phyloP scores from a whole-genome alignment of 2,329 filamentous ascomycete species.

The Stagonosporopsis cucurbitacearum region DNA sequence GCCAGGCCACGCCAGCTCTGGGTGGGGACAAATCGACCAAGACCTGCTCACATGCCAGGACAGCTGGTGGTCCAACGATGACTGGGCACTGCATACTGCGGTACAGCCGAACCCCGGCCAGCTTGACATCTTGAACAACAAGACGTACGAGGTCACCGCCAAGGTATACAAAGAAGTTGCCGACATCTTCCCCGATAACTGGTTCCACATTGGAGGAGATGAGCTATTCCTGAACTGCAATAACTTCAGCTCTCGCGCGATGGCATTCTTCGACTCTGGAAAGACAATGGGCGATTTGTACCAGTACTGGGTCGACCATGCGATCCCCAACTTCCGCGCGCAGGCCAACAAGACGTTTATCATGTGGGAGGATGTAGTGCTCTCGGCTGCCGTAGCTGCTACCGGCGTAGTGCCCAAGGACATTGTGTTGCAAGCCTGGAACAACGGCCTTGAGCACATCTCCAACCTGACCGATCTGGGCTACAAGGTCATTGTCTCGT shows the following conservation, averaged over 20 bases:
- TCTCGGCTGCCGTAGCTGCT: conserved; percentile 51
- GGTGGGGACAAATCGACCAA: conserved; percentile 64
- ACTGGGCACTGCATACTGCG: conserved; percentile 61
- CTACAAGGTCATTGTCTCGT: conserved; percentile 64
- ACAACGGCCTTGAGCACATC: conserved; percentile 60
- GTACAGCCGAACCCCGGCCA: conserved; percentile 64
- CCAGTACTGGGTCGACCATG: conserved; percentile 62
- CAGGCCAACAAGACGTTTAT: conserved; percentile 58
- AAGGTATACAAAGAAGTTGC: conserved; percentile 63
- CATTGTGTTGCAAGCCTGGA: conserved; percentile 63
- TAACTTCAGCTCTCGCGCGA: conserved; percentile 61
- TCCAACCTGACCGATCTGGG: conserved; percentile 58
- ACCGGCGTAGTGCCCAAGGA: conserved; percentile 58
- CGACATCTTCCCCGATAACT: conserved; percentile 58
- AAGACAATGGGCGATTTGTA: conserved; percentile 60
- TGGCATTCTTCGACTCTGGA: conserved; percentile 59
- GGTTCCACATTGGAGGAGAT: conserved; percentile 64
- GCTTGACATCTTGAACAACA: conserved; percentile 62
- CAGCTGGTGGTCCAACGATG: conserved; percentile 68
- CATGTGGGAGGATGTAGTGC: conserved; percentile 64
- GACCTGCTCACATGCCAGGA: conserved; percentile 63
- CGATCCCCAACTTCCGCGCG: conserved; percentile 59
- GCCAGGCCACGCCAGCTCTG: conserved; percentile 64
- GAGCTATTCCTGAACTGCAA: conserved; percentile 64
- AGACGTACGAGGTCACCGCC: conserved; percentile 61